phyloP scores from a whole-genome alignment of 2,329 filamentous ascomycete species.

The Phialophora chinensis region DNA sequence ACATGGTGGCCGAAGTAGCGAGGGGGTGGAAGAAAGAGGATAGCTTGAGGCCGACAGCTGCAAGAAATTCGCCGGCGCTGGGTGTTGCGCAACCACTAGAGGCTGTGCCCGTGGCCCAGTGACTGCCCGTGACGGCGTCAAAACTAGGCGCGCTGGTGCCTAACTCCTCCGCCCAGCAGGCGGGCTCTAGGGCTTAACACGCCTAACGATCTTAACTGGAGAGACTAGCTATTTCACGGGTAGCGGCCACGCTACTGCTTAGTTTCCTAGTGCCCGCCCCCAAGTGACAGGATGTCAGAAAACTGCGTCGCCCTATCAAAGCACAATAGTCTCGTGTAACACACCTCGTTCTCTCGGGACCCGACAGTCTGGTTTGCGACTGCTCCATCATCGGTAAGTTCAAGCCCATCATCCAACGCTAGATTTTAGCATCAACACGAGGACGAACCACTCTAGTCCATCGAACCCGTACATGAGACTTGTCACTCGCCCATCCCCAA shows the following conservation, averaged over 20 bases:
- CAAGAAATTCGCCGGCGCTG: conserved; percentile 28
- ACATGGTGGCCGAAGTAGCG: conserved; percentile 30
- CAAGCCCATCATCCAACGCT: conserved; percentile 10
- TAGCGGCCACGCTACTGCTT: conserved; percentile 18
- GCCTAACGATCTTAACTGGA: conserved; percentile 13
- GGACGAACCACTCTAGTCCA: background rate
- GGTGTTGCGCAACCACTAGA: conserved; percentile 20
- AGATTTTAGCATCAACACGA: conserved; percentile 20
- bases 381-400: conserved; percentile 9
- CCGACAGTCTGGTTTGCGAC: conserved; percentile 16
- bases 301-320: conserved; percentile 20
- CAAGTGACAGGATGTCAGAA: conserved; percentile 12
- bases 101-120: conserved; percentile 1
- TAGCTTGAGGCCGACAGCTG: conserved; percentile 21
- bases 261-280: conserved; percentile 3
- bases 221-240: conserved; percentile 12
- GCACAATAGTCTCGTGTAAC: conserved; percentile 8
- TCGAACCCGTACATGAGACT: background rate
- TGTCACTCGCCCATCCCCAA: background rate
- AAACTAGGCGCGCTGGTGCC: conserved; percentile 11
- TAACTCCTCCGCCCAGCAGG: conserved; percentile 3
- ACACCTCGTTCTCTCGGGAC: conserved; percentile 1
- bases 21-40: conserved; percentile 5
- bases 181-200: conserved; percentile 13
- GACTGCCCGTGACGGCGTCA: conserved; percentile 12